Evolutionary conservation across 2,329 filamentous ascomycete species (phyloP), one percentile per base, ranked within the genome.

Genomic region (Cadophora sp.): DNA sequence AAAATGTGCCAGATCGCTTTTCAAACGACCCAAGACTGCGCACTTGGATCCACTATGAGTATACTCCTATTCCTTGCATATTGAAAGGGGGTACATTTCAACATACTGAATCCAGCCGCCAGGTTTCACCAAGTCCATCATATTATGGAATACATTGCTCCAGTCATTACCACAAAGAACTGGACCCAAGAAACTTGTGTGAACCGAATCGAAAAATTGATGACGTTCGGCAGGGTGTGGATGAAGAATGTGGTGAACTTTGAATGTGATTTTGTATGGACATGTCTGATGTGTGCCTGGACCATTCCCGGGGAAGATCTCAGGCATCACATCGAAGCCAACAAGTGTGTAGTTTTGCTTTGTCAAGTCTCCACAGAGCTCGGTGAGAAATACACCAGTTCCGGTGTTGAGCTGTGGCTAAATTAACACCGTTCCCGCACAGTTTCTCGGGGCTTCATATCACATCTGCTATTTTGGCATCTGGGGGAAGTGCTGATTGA

Each of bases 161-260:
- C 55, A 58, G 9, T 58, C 33, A 14, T 22, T 22, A 27, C n/a
- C n/a, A 5, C 27, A 36, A 13, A 58, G 13, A 24, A 58, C 55
- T 58, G 55, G 55, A 41, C 55, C 55, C 20, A 58, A 58, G 36
- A 58, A 58, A 16, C n/a, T 58, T 36, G 55, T 14, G 36, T 58
- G 55, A 3, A 58, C 55, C 20, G 55, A 58, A 58, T 58, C 55
- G 13, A 58, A 58, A 9, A n/a, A 43, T 5, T 39, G n/a, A 4
- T 22, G 33, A 20, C 39, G 20, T 27, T 24, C 18, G 1, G 7
- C 6, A n/a, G 36, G 55, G 20, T 24, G 39, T 24, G 33, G 33
- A 18, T 43, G 33, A 24, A 58, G 55, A 18, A 58, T 43, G 16
- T 43, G 13, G 33, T 58, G 55, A 36, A 41, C 33, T 16, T 24